Base-by-base conservation (phyloP, 2,329 filamentous ascomycete genomes). In the Pezicula radicicola region DNA sequence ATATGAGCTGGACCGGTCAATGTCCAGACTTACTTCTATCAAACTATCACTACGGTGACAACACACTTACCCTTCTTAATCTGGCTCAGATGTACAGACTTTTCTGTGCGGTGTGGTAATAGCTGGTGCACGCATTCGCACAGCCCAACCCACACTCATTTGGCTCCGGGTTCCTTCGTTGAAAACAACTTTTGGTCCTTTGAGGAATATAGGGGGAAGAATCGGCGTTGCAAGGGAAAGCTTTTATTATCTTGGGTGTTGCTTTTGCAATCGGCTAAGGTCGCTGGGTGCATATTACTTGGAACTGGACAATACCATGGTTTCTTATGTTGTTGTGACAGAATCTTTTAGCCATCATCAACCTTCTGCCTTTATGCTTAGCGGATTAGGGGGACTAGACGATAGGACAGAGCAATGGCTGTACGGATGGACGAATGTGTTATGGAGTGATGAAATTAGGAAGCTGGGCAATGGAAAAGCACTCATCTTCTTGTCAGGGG, bases 41-140 rank as follows among this genome's bases (percentile, higher is more conserved):
- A 36, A 51, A 50, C 30, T 27, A 49, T 48, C 47, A 47, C 39
- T 30, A 50, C 46, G n/a, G 27, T 51, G 40, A 56, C 42, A 33
- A 50, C 45, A 50, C 21, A 44, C 33, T 56, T 55, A 56, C 46
- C 52, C 41, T 63, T 63, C 61, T 61, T 64, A 61, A 64, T 64
- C 61, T 63, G 60, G 60, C 62, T 62, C 55, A 49, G 51, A 55
- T 62, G 57, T 60, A 64, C 55, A 64, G 57, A 62, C 52, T 46
- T 55, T 59, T 51, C 46, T 43, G 39, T 42, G 44, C 15, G 51
- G 50, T 47, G 51, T 56, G 58, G 55, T 63, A 58, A 61, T 64
- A 59, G 58, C 55, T 59, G 53, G 28, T 48, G n/a, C 21, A 15
- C 45, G 40, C 27, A 16, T 16, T 27, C 10, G 27, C 42, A 51